Conservation (phyloP, 1,139 yeast genomes). For the Candida sp. region DNA sequence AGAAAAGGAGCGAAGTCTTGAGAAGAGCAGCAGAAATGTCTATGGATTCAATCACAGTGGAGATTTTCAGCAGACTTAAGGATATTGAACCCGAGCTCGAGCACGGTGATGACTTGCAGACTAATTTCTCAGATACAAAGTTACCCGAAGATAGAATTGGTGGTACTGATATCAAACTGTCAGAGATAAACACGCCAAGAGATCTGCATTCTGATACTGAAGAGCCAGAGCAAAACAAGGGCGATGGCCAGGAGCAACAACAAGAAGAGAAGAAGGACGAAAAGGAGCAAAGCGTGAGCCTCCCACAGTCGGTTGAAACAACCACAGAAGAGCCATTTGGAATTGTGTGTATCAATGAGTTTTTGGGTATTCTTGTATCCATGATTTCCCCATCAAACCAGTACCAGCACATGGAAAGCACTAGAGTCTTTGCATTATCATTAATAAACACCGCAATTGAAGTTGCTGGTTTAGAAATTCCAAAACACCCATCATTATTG, state of each 20-base stretch:
- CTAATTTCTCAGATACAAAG: conserved; percentile 36
- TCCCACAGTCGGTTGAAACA: conserved; percentile 1
- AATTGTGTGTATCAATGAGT: conserved; percentile 69
- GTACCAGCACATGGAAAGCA: conserved; percentile 84
- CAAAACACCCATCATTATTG: conserved; percentile 69
- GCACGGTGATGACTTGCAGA: conserved; percentile 30
- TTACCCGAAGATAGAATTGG: conserved; percentile 49
- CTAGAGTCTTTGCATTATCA: conserved; percentile 82
- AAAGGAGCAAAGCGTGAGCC: conserved; percentile 15
- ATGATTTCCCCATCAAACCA: conserved; percentile 85
- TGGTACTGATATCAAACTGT: conserved; percentile 27
- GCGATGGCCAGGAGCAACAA: conserved; percentile 9
- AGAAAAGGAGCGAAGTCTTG: conserved; percentile 87
- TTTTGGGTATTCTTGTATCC: conserved; percentile 77
- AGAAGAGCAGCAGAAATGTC: conserved; percentile 92
- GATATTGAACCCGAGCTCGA: conserved; percentile 56
- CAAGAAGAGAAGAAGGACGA: conserved; percentile 9
- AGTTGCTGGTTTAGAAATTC: conserved; percentile 72
- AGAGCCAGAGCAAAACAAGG: conserved; percentile 6
- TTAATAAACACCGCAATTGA: conserved; percentile 83
- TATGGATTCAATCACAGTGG: conserved; percentile 69
- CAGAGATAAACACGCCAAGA: conserved; percentile 15
- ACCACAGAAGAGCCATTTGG: conserved; percentile 57
- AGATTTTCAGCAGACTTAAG: conserved; percentile 66
- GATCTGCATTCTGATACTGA: conserved; percentile 11